These are phyloP conservation scores for Tetrahymena elliotti DNA, from an alignment of 73 alveolate species.

Conservation along the genomic window DNA sequence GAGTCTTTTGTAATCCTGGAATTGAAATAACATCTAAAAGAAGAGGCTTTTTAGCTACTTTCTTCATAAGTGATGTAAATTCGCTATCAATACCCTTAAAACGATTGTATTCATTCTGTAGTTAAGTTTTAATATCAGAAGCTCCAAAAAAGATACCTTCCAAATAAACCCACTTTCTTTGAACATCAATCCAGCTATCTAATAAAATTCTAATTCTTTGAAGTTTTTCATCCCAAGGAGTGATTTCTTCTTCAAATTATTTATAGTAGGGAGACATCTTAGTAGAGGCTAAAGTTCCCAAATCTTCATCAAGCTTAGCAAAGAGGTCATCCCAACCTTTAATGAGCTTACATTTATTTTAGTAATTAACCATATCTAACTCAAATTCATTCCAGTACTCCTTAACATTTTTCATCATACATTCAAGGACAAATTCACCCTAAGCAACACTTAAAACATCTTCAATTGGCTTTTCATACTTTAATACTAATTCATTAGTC, in stretches of 20 bases:
- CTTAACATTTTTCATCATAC: constrained; percentile 71
- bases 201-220: constrained; percentile 90
- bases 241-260: constrained; percentile 92
- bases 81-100: constrained; percentile 96
- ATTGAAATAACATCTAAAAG: constrained; percentile 83
- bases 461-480: constrained; percentile 9
- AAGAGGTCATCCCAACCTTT: constrained; percentile 99
- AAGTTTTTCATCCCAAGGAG: constrained; percentile 98
- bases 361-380: constrained; percentile 92
- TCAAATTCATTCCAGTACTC: constrained; percentile 89
- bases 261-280: constrained; percentile 97
- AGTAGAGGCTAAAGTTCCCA: constrained; percentile 93
- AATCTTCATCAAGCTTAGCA: constrained; percentile 95
- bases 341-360: constrained; percentile 96
- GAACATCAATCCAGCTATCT: constrained; percentile 99
- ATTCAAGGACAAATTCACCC: constrained; percentile 87
- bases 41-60: constrained; percentile 93
- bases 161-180: constrained; percentile 98
- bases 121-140: constrained; percentile 98
- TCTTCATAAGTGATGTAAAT: constrained; percentile 96
- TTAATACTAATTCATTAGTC: constrained; percentile 7
- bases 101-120: constrained; percentile 93
- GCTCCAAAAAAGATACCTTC: constrained; percentile 99
- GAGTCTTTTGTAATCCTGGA: constrained; percentile 88
- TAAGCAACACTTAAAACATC: constrained; percentile 60